A percentile compares a stretch with the other conserved stretches of the same genome.
Evolutionary conservation across 2,329 filamentous ascomycete species (phyloP).

Genomic region (Alternaria atra): DNA sequence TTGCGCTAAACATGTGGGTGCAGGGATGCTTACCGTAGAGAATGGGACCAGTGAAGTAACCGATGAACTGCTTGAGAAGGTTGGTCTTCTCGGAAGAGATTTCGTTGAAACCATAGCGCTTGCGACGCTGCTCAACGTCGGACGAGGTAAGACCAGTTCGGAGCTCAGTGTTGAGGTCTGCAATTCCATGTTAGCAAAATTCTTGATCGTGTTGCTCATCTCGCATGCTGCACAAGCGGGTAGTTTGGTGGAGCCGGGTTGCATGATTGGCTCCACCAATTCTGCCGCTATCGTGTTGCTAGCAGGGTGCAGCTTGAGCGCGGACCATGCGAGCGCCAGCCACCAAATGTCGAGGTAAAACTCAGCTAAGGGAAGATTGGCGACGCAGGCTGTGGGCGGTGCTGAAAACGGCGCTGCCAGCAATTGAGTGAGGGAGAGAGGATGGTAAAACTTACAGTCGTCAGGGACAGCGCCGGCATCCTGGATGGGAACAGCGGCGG

Average conservation of each 20-base stretch:
- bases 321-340: constrained; percentile 21
- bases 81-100: constrained; percentile 78
- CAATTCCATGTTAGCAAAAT: constrained; percentile 50
- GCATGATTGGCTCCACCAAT: constrained; percentile 31
- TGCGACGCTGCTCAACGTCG: constrained; percentile 72
- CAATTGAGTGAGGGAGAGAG: not conserved
- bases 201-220: constrained; percentile 8
- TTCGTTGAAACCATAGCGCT: constrained; percentile 75
- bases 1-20: constrained; percentile 20
- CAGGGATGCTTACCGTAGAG: constrained; percentile 70
- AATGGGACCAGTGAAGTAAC: constrained; percentile 79
- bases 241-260: constrained; percentile 28
- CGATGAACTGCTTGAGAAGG: constrained; percentile 76
- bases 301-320: constrained; percentile 25
- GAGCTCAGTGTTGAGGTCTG: constrained; percentile 71
- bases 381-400: not conserved
- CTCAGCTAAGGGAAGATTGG: constrained; percentile 19
- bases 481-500: constrained; percentile 38
- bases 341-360: constrained; percentile 15
- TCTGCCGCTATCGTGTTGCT: constrained; percentile 20
- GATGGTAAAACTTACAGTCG: constrained; percentile 53
- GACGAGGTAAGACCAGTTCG: constrained; percentile 66
- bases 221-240: constrained; percentile 18
- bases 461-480: constrained; percentile 62
- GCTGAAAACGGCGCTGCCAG: not conserved